A percentile compares a stretch with the other conserved stretches of the same genome.
Evolutionary conservation across 1,284 basidiomycete genomes (phyloP).

Genomic region (Apiotrichum veenhuisii): DNA sequence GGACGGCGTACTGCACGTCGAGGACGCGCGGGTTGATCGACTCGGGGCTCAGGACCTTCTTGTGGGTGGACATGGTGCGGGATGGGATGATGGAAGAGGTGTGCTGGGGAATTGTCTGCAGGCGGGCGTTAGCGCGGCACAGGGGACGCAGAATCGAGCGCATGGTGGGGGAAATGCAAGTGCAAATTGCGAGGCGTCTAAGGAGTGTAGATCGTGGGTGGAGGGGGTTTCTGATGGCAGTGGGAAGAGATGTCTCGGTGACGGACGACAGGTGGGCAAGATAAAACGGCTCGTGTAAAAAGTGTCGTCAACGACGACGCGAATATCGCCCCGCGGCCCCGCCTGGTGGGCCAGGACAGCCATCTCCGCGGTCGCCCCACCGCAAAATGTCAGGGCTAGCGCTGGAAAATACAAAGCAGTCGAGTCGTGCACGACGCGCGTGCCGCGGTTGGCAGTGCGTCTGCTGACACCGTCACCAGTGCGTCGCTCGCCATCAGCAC

Average conservation of each 20-base stretch:
- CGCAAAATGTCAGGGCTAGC: no score
- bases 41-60: conserved; percentile 35
- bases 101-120: background rate
- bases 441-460: no score
- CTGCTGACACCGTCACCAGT: no score
- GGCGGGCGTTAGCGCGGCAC: background rate
- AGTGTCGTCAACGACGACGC: no score
- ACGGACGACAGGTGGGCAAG: background rate
- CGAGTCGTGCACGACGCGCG: no score
- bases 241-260: background rate
- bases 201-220: background rate
- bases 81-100: no score
- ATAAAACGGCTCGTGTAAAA: no score
- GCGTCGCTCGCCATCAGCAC: no score
- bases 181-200: background rate
- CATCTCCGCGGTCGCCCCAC: no score
- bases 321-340: no score
- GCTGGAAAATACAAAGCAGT: no score
- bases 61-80: conserved; percentile 11
- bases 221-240: background rate
- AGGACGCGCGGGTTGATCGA: conserved; percentile 72
- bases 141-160: background rate
- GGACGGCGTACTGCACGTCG: conserved; percentile 93
- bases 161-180: background rate
- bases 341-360: no score